A percentile compares a stretch with the other conserved stretches of the same genome.
Conservation (phyloP, 192 early-diverging fungal species). For the Backusella westeae region DNA sequence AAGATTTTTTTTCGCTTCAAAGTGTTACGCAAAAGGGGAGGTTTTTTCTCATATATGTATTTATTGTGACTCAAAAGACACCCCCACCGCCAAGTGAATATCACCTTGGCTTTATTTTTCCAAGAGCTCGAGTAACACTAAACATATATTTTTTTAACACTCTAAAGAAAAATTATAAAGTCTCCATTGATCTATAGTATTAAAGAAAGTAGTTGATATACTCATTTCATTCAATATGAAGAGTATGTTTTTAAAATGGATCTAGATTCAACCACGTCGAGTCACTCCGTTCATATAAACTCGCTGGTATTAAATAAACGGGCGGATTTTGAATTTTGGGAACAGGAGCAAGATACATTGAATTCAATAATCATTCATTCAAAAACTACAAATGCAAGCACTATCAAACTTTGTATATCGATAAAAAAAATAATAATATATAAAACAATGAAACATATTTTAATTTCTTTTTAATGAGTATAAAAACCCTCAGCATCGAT, state of each 20-base stretch:
- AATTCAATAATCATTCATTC: too few relatives aligned
- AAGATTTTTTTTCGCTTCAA: neutral
- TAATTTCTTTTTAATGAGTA: too few relatives aligned
- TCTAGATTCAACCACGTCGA: neutral
- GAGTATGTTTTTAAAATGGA: neutral
- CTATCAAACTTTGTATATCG: too few relatives aligned
- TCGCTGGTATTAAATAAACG: too few relatives aligned
- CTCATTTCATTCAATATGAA: neutral
- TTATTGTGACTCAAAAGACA: neutral
- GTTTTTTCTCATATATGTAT: neutral
- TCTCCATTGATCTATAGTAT: neutral
- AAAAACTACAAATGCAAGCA: too few relatives aligned
- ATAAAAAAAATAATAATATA: too few relatives aligned
- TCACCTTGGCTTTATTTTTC: neutral
- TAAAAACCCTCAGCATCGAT: too few relatives aligned
- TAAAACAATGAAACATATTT: too few relatives aligned
- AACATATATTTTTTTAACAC: neutral
- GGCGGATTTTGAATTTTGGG: too few relatives aligned
- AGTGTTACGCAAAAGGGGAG: neutral
- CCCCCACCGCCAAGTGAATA: neutral
- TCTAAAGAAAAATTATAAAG: neutral
- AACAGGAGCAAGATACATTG: too few relatives aligned
- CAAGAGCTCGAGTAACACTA: neutral
- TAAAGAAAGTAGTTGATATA: neutral
- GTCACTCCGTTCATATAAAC: neutral